Evolutionary conservation across 345 rosid species (phyloP), one percentile per base, ranked within the genome.

Genomic region (Salix purpurea): DNA sequence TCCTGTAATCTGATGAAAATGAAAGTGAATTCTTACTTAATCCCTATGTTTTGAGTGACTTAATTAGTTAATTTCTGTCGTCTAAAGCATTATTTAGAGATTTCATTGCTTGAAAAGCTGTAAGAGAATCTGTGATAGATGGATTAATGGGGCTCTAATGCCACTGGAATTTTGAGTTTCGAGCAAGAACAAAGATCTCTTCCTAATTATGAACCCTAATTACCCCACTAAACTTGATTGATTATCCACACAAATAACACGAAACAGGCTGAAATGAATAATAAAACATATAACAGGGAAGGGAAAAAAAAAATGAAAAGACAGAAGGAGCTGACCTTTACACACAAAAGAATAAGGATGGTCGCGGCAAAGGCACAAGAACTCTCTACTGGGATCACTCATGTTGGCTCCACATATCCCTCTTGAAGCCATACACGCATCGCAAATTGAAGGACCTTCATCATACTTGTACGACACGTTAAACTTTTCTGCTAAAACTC

Each of bases 381-480:
- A 91, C 10, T 1, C 1, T 10, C 6, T 58, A 10, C 10, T 44
- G 3, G 74, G 14, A 1, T 52, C n/a, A 18, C 0, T 23, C 13
- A 13, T 0, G 36, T 84, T 80, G 26, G 84, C 64, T 16, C 93
- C 96, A 70, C 94, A 90, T 14, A 77, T 28, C 30, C 96, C 94
- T 0, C 19, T 4, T 1, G 92, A 83, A 2, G 0, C 10, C 13
- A 7, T 0, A 13, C 94, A 93, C 0, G 0, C 1, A 0, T 3
- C 16, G 76, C 97, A 90, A 7, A 0, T 1, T 0, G 0, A 0
- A 0, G 48, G 16, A 19, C 77, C 16, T 14, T 77, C 11, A 0
- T 0, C 26, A 37, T 79, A 82, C 7, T 6, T n/a, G 67, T 70
- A 80, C 8, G 62, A 18, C 26, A 85, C 48, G 0, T 75, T 74